Percentiles rank a stretch among this genome's conserved stretches.
Evolutionary conservation across 805 yeast genomes (phyloP).

Genomic region (Metschnikowia colocasiae): DNA sequence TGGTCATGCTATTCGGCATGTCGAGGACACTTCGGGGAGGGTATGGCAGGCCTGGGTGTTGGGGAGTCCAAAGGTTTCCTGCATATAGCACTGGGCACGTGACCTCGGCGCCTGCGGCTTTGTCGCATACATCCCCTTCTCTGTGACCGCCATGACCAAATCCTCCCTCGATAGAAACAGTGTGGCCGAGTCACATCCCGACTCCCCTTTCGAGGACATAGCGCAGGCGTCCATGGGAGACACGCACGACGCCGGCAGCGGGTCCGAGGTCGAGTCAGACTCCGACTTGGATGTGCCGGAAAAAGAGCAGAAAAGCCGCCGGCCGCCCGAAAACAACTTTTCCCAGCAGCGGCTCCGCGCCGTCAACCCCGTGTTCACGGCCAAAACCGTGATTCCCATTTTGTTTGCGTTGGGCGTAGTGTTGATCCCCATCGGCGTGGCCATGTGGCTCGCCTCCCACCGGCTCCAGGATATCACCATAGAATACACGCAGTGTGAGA

Average conservation of each 20-base stretch:
- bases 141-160: background rate
- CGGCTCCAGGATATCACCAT: conserved; percentile 37
- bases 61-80: no score
- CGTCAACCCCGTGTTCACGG: conserved; percentile 43
- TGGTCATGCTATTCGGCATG: no score
- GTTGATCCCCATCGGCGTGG: conserved; percentile 44
- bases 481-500: conserved; percentile 41
- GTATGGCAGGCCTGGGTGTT: no score
- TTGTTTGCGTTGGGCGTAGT: conserved; percentile 37
- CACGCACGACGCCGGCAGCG: conserved; percentile 6
- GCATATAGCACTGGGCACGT: no score
- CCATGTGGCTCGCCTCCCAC: conserved; percentile 45
- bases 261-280: conserved; percentile 35
- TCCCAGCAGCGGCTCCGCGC: conserved; percentile 55
- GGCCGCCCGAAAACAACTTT: conserved; percentile 61
- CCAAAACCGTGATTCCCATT: conserved; percentile 40
- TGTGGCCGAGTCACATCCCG: conserved; percentile 4
- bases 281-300: conserved; percentile 32
- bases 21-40: no score
- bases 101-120: no score
- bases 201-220: conserved; percentile 16
- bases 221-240: conserved; percentile 6
- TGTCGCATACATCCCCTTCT: background rate
- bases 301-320: conserved; percentile 48
- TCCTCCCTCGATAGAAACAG: background rate